These are phyloP conservation scores for Effrenium voratum DNA, from an alignment of 73 alveolate genomes.

Conservation along the genomic window DNA sequence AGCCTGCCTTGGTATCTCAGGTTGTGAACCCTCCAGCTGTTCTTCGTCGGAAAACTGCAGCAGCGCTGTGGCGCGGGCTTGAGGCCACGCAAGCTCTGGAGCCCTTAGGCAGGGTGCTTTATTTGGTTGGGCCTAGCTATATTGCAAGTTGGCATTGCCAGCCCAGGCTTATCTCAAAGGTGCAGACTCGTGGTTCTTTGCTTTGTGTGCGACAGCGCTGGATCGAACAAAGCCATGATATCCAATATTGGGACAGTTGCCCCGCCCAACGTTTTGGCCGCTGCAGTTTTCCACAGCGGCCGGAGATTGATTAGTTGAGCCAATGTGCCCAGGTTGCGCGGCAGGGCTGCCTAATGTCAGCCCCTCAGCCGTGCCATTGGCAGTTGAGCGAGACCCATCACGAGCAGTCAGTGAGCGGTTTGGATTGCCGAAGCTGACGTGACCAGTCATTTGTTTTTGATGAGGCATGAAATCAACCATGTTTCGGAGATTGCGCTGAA, in stretches of 20 bases:
- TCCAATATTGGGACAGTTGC: not conserved
- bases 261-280: not conserved
- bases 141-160: not conserved
- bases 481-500: not conserved
- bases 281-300: not conserved
- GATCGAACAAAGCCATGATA: not conserved
- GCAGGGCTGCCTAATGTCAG: not conserved
- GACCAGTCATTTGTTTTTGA: too few species aligned
- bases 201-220: slow-evolving; percentile 17
- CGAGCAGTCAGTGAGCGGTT: not conserved
- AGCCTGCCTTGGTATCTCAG: not conserved
- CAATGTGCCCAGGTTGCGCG: not conserved
- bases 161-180: not conserved
- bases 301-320: not conserved
- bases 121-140: too few species aligned
- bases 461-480: slow-evolving; percentile 40
- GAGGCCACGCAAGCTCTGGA: not conserved
- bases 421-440: too few species aligned
- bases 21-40: slow-evolving; percentile 27
- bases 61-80: not conserved
- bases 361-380: not conserved
- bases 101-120: not conserved
- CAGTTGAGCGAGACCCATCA: not conserved
- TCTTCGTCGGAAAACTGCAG: not conserved
- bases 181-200: not conserved